These are phyloP conservation scores for Diplotaxis tenuifolia DNA, from an alignment of 345 rosid genomes.

Conservation along the genomic window DNA sequence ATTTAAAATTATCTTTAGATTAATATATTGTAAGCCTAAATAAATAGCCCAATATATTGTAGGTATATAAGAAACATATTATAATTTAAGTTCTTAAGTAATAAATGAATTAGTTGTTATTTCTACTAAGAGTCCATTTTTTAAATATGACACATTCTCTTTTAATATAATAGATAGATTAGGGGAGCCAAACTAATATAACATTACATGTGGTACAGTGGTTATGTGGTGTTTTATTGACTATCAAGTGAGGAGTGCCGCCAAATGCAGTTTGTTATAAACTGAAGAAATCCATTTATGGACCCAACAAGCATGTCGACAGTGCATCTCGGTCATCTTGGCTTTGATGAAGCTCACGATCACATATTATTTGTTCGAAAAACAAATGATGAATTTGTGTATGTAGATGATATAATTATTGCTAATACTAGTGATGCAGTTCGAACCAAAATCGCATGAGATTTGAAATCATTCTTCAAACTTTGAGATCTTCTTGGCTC, in stretches of 20 bases:
- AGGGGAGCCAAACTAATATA: too few relatives aligned
- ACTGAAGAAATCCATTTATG: background rate
- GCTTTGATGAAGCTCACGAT: background rate
- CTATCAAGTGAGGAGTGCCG: background rate
- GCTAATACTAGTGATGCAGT: background rate
- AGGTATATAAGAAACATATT: too few relatives aligned
- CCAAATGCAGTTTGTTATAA: background rate
- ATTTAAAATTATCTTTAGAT: too few relatives aligned
- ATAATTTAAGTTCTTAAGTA: too few relatives aligned
- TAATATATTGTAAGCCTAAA: too few relatives aligned
- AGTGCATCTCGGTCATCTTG: background rate
- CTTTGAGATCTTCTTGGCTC: background rate
- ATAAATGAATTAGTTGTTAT: too few relatives aligned
- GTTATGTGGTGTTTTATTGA: too few relatives aligned
- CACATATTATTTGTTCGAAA: background rate
- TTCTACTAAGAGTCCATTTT: too few relatives aligned
- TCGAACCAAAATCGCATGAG: background rate
- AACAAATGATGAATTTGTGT: background rate
- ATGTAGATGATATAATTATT: background rate
- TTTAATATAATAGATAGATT: too few relatives aligned
- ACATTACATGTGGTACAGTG: too few relatives aligned
- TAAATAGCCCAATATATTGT: too few relatives aligned
- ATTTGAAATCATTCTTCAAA: background rate
- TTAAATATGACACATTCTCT: too few relatives aligned
- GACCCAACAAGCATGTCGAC: background rate